Evolutionary conservation across 176 grass and related monocot genomes (phyloP).

Genomic region (Oryza glaberrima): DNA sequence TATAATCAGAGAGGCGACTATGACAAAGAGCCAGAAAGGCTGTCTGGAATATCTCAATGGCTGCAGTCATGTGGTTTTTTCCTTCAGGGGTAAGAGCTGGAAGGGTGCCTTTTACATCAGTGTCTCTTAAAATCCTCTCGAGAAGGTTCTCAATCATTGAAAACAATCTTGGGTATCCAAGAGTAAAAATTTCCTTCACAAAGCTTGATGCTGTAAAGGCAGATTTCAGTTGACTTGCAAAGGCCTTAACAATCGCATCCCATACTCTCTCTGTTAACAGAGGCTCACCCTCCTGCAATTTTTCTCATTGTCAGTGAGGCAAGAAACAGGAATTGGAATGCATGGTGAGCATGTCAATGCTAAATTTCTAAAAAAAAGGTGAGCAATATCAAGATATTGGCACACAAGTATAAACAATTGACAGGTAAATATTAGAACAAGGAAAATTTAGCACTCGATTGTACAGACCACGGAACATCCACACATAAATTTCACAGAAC

Average conservation of each 20-base stretch:
- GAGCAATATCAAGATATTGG: not conserved
- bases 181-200: slow-evolving; percentile 98
- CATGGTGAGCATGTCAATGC: not conserved
- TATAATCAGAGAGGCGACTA: slow-evolving; percentile 88
- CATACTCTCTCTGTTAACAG: slow-evolving; percentile 95
- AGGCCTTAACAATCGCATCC: slow-evolving; percentile 96
- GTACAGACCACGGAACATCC: slow-evolving; percentile 2
- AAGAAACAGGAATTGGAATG: not conserved
- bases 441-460: not conserved
- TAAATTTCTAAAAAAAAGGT: not conserved
- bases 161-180: slow-evolving; percentile 90
- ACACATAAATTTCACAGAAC: not conserved
- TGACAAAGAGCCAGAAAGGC: slow-evolving; percentile 86
- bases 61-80: slow-evolving; percentile 76
- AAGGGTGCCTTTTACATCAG: slow-evolving; percentile 89
- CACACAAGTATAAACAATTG: not conserved
- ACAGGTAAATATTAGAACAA: not conserved
- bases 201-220: slow-evolving; percentile 91
- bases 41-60: slow-evolving; percentile 86
- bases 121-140: slow-evolving; percentile 90
- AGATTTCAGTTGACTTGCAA: slow-evolving; percentile 95
- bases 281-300: slow-evolving; percentile 87
- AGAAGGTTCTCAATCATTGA: slow-evolving; percentile 94
- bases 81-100: slow-evolving; percentile 78
- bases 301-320: slow-evolving; percentile 12